phyloP scores from a whole-genome alignment of 805 yeast genomes.

The Blastobotrys terrestris region DNA sequence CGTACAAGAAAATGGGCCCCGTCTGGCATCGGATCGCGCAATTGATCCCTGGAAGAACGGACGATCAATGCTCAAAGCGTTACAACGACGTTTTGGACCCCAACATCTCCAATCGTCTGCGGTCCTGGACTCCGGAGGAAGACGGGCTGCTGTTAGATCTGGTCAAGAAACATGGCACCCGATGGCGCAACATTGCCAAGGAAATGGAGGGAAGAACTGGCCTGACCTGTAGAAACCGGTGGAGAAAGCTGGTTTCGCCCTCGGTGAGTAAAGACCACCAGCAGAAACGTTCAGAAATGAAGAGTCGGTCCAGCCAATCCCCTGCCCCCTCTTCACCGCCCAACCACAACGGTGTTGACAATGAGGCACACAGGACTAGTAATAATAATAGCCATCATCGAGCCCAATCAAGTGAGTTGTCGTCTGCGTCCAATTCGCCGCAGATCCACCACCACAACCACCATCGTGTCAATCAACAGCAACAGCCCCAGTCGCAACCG shows the following conservation, averaged over 20 bases:
- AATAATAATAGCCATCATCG: conserved; percentile 3
- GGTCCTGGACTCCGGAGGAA: conserved; percentile 76
- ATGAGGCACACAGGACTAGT: conserved; percentile 2
- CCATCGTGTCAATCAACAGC: conserved; percentile 5
- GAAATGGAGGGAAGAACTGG: conserved; percentile 78
- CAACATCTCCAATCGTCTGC: conserved; percentile 61
- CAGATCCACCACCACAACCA: conserved; percentile 4
- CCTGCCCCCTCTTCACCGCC: not conserved
- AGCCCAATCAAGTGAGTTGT: not conserved
- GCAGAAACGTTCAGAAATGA: not conserved
- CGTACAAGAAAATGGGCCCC: conserved; percentile 65
- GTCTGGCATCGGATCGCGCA: conserved; percentile 80
- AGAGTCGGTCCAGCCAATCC: not conserved
- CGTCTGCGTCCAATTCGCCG: not conserved
- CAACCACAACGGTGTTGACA: not conserved
- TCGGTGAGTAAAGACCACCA: conserved; percentile 24
- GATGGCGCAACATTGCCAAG: conserved; percentile 76
- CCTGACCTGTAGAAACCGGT: conserved; percentile 83
- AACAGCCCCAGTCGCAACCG: not conserved
- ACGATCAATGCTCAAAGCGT: conserved; percentile 91
- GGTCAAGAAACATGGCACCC: conserved; percentile 71
- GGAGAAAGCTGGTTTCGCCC: conserved; percentile 69
- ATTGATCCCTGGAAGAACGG: conserved; percentile 78
- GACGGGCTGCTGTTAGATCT: conserved; percentile 62
- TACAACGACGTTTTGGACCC: conserved; percentile 88